Percentiles rank a stretch among this genome's conserved stretches.
Evolutionary conservation across 768 basidiomycete genomes (phyloP).

Genomic region (Trametes punicea): DNA sequence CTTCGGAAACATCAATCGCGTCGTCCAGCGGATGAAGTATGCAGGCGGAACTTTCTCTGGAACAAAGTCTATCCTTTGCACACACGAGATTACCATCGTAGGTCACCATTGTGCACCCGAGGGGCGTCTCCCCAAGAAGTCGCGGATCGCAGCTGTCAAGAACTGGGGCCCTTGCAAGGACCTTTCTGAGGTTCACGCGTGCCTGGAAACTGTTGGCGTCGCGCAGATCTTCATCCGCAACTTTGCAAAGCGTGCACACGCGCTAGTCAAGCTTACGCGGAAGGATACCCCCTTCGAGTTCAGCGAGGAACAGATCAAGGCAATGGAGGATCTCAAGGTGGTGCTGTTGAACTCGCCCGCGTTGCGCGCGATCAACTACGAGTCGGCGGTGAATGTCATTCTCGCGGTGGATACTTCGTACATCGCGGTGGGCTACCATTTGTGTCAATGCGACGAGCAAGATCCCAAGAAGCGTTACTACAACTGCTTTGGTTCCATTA

Average conservation of each 20-base stretch:
- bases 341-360: constrained; percentile 7
- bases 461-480: constrained; percentile 21
- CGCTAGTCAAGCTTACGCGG: constrained; percentile 21
- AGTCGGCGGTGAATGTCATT: constrained; percentile 7
- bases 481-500: constrained; percentile 37
- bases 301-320: constrained; percentile 4
- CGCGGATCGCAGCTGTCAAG: constrained; percentile 25
- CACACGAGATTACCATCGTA: background rate
- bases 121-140: constrained; percentile 30
- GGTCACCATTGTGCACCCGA: constrained; percentile 38
- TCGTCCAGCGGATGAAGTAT: constrained; percentile 38
- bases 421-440: constrained; percentile 25
- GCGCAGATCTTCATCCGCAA: constrained; percentile 22
- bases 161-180: constrained; percentile 23
- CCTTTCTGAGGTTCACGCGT: constrained; percentile 25
- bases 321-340: constrained; percentile 22
- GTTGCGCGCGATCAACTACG: constrained; percentile 23
- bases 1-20: constrained; percentile 32
- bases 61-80: constrained; percentile 27
- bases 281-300: constrained; percentile 24
- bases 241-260: constrained; percentile 17
- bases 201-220: constrained; percentile 24
- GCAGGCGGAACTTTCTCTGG: constrained; percentile 37
- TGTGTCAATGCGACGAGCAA: constrained; percentile 24
- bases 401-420: too few relatives aligned